These are phyloP conservation scores for Ogataea trehaloabstinens DNA, from an alignment of 805 yeast genomes.

Conservation along the genomic window DNA sequence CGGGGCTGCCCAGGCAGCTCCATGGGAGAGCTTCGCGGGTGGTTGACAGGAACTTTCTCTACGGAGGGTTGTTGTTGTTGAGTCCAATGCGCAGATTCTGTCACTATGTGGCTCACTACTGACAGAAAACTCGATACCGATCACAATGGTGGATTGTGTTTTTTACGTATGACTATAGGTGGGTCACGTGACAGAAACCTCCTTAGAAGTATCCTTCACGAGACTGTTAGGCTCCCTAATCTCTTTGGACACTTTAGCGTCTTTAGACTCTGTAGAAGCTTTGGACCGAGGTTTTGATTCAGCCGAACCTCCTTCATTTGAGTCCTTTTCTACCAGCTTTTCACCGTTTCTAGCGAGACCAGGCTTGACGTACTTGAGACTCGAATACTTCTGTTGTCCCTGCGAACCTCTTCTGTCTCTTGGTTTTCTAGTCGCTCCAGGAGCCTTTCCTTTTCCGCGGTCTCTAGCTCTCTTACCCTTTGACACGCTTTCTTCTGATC, in stretches of 20 bases:
- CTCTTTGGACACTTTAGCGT: background rate
- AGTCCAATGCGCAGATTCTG: conserved; percentile 39
- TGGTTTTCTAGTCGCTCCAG: conserved; percentile 4
- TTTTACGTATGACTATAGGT: background rate
- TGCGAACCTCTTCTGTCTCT: conserved; percentile 1
- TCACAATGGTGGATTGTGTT: conserved; percentile 30
- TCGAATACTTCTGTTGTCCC: conserved; percentile 12
- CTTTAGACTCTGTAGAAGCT: conserved; percentile 2
- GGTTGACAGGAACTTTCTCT: conserved; percentile 29
- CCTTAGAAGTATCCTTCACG: background rate
- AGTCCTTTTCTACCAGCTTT: conserved; percentile 4
- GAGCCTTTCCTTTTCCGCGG: background rate
- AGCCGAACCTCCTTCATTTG: conserved; percentile 1
- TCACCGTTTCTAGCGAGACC: conserved; percentile 15
- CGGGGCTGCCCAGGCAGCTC: conserved; percentile 4
- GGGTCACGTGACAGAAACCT: background rate
- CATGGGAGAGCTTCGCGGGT: conserved; percentile 39
- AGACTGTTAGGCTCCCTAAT: background rate
- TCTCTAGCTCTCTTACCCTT: background rate
- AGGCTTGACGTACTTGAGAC: conserved; percentile 25
- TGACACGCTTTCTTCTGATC: background rate
- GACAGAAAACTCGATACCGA: conserved; percentile 39
- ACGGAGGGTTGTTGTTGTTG: conserved; percentile 33
- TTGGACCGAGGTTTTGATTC: conserved; percentile 11
- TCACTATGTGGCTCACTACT: conserved; percentile 1